These are phyloP conservation scores for Neurospora sp. DNA, from an alignment of 495 filamentous ascomycete genomes.

Conservation along the genomic window DNA sequence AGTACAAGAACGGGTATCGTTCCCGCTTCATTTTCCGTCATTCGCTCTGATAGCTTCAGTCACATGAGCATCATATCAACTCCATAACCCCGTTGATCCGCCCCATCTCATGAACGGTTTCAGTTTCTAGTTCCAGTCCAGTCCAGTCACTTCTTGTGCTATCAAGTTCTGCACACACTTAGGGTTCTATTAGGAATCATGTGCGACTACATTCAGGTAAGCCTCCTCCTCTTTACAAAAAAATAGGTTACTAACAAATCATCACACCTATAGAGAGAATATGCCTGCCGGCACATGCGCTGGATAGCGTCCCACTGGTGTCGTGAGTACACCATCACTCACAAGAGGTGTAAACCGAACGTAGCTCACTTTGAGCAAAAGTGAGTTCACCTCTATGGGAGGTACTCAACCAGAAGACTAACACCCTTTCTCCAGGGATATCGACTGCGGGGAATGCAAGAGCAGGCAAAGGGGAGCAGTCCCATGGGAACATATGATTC, in stretches of 20 bases:
- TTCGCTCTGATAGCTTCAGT: neutral
- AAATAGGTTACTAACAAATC: neutral
- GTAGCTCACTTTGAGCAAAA: conserved; percentile 14
- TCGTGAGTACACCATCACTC: conserved; percentile 10
- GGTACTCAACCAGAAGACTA: neutral
- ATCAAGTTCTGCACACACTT: neutral
- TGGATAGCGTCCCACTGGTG: conserved; percentile 21
- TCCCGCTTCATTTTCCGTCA: neutral
- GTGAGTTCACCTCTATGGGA: neutral
- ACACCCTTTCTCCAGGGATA: neutral
- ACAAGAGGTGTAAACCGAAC: conserved; percentile 16
- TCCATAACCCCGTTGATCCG: neutral
- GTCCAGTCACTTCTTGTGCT: neutral
- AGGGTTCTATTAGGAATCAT: conserved; percentile 4
- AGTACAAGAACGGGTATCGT: neutral
- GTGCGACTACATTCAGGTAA: conserved; percentile 11
- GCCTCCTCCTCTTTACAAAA: neutral
- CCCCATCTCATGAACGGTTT: neutral
- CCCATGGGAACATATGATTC: conserved; percentile 17
- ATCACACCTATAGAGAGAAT: conserved; percentile 7
- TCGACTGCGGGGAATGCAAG: conserved; percentile 18
- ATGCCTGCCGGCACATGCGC: conserved; percentile 18
- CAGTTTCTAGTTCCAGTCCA: neutral
- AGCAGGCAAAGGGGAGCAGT: conserved; percentile 2
- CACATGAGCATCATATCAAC: neutral